phyloP scores from a whole-genome alignment of 495 filamentous ascomycete species.

The Pyrenula massariospora region DNA sequence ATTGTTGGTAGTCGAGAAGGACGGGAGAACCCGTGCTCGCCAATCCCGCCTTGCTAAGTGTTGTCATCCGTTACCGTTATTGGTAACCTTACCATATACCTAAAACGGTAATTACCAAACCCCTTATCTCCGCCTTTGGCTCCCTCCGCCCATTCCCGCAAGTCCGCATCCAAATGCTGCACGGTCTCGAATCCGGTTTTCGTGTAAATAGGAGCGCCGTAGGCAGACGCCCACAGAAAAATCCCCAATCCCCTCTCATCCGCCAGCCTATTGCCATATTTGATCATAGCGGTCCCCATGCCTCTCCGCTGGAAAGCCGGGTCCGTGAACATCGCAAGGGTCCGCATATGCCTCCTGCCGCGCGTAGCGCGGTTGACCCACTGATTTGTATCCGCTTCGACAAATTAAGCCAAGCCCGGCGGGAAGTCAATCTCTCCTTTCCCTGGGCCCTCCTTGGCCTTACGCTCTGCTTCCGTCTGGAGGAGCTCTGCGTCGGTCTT shows the following conservation, averaged over 20 bases:
- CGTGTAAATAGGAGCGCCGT: constrained; percentile 2
- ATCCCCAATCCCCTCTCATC: constrained; percentile 16
- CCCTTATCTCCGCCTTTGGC: constrained; percentile 1
- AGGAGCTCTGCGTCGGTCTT: constrained; percentile 1
- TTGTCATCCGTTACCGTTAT: background rate
- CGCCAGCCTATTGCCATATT: constrained; percentile 35
- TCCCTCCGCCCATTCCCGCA: background rate
- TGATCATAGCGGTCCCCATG: constrained; percentile 34
- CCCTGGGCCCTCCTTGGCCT: background rate
- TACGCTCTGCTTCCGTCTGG: background rate
- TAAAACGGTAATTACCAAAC: constrained; percentile 3
- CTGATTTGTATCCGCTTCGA: constrained; percentile 1
- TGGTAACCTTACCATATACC: constrained; percentile 2
- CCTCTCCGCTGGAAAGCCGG: constrained; percentile 35
- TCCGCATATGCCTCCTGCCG: constrained; percentile 1
- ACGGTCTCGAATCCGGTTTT: constrained; percentile 3
- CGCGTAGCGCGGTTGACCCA: constrained; percentile 1
- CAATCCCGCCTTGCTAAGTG: no score
- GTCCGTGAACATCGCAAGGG: constrained; percentile 30
- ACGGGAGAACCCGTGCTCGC: no score
- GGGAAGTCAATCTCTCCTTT: constrained; percentile 2
- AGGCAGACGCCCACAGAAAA: constrained; percentile 1
- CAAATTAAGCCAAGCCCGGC: constrained; percentile 1
- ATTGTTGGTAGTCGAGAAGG: no score
- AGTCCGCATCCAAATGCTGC: constrained; percentile 2